A percentile compares a stretch with the other conserved stretches of the same genome.
phyloP scores from a whole-genome alignment of 2,329 filamentous ascomycete species.

The Nannizziopsis barbatae region DNA sequence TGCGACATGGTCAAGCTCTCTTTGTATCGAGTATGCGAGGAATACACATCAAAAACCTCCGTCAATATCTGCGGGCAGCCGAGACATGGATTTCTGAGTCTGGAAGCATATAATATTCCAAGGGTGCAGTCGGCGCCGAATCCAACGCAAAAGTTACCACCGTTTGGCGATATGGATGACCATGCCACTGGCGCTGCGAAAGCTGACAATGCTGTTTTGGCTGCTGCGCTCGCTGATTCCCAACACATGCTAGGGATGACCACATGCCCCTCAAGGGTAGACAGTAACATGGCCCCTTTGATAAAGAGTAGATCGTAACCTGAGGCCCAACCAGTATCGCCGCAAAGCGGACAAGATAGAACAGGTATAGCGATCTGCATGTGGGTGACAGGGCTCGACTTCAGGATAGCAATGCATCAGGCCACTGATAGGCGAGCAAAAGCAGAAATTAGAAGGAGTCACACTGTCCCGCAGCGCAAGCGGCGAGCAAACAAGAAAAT shows the following conservation, averaged over 20 bases:
- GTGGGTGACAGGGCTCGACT: constrained; percentile 49
- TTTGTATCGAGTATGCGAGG: no score
- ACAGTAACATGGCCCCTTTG: background rate
- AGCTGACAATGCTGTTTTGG: constrained; percentile 32
- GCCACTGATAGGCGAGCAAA: constrained; percentile 24
- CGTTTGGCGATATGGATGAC: background rate
- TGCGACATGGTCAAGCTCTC: no score
- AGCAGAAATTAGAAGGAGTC: constrained; percentile 13
- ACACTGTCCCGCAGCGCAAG: constrained; percentile 3
- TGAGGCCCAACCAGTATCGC: background rate
- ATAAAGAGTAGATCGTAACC: background rate
- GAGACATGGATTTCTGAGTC: no score
- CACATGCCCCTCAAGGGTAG: constrained; percentile 1
- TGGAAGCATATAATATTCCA: no score
- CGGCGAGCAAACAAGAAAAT: constrained; percentile 19
- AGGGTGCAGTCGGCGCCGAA: no score
- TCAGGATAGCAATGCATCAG: constrained; percentile 21
- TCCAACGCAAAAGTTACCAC: background rate
- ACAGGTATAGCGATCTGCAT: constrained; percentile 16
- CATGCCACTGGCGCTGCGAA: background rate
- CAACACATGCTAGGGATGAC: constrained; percentile 11
- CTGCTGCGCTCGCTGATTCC: constrained; percentile 46
- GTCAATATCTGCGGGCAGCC: background rate
- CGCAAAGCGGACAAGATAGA: constrained; percentile 36
- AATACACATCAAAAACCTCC: background rate